phyloP scores from a whole-genome alignment of 1,139 yeast species.

The Saccharomyces pastorianus region DNA sequence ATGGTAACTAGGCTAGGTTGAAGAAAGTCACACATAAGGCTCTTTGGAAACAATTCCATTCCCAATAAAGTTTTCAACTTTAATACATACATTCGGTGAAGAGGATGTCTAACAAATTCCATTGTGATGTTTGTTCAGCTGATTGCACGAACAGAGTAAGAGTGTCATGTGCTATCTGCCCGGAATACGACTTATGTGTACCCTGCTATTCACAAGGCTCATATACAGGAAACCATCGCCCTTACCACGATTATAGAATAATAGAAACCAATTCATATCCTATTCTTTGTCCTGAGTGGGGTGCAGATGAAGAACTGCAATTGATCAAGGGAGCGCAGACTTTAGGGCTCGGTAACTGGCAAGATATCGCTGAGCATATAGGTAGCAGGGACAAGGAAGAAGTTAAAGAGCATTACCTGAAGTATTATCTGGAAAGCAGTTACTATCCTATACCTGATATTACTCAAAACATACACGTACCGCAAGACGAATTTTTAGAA shows the following conservation, averaged over 20 bases:
- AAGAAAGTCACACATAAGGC: too few relatives aligned
- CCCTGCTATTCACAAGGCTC: constrained; percentile 89
- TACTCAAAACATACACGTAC: constrained; percentile 56
- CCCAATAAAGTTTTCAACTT: not conserved
- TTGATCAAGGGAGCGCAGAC: constrained; percentile 88
- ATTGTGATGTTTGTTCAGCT: constrained; percentile 90
- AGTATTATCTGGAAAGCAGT: constrained; percentile 57
- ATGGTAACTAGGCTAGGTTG: not conserved
- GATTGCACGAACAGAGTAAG: constrained; percentile 91
- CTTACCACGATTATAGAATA: constrained; percentile 86
- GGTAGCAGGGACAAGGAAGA: constrained; percentile 91
- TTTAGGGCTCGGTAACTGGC: constrained; percentile 94
- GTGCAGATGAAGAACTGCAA: constrained; percentile 91
- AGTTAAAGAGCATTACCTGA: constrained; percentile 72
- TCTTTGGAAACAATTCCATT: not conserved
- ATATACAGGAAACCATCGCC: constrained; percentile 77
- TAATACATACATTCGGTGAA: not conserved
- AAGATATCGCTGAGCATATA: constrained; percentile 88
- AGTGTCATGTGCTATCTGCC: constrained; percentile 83
- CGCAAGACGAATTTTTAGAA: constrained; percentile 62
- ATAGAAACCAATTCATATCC: constrained; percentile 95
- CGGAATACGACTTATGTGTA: constrained; percentile 91
- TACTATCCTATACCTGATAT: constrained; percentile 80
- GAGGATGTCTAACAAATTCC: constrained; percentile 46
- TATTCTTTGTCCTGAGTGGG: constrained; percentile 86